These are phyloP conservation scores for Solanum chiquidenum DNA, from an alignment of 257 asterid species.

Conservation along the genomic window DNA sequence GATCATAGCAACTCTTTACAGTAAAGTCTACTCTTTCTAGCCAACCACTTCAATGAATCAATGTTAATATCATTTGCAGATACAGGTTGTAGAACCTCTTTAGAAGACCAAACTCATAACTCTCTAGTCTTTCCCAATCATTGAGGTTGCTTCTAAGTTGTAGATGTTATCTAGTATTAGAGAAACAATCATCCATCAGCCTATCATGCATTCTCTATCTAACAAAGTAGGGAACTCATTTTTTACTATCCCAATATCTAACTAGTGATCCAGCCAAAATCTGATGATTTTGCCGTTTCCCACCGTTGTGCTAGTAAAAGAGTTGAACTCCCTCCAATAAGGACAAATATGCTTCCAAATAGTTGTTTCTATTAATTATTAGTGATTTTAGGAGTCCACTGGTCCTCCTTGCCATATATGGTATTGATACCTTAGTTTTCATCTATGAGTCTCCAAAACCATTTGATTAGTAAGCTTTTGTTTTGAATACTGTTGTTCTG, in stretches of 20 bases:
- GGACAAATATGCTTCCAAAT: not conserved
- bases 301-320: not conserved
- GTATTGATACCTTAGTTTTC: not conserved
- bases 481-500: not conserved
- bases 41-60: not conserved
- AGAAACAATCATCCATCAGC: not conserved
- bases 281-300: not conserved
- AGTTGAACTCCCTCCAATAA: not conserved
- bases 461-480: not conserved
- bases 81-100: not conserved
- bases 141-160: not conserved
- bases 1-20: not conserved
- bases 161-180: not conserved
- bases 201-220: not conserved
- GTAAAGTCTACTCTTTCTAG: not conserved
- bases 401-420: not conserved
- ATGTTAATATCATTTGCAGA: not conserved
- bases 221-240: not conserved
- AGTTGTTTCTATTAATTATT: not conserved
- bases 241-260: not conserved
- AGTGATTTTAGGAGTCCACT: not conserved
- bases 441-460: not conserved
- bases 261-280: not conserved
- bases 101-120: not conserved
- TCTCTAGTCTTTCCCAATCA: not conserved